Percentiles rank a stretch among this genome's conserved stretches.
Conservation (phyloP, 2,329 filamentous ascomycete species). For the Colletotrichum lentis region DNA sequence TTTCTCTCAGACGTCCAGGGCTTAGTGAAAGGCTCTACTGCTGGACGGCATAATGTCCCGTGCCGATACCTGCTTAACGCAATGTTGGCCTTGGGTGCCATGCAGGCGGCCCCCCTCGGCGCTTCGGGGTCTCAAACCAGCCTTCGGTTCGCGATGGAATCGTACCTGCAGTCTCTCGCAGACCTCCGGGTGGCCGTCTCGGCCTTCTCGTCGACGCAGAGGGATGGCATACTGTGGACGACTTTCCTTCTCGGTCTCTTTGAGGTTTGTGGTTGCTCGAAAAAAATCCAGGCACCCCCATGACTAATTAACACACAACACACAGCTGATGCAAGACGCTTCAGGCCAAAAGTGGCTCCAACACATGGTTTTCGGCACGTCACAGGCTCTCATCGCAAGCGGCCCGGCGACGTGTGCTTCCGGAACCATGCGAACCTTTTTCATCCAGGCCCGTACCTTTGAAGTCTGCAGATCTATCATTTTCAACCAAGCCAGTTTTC, state of each 20-base stretch:
- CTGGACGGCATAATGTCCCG: slow-evolving; percentile 10
- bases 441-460: slow-evolving; percentile 44
- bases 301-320: slow-evolving; percentile 1
- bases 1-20: slow-evolving; percentile 41
- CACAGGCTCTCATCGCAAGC: slow-evolving; percentile 44
- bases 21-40: slow-evolving; percentile 37
- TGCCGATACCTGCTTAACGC: slow-evolving; percentile 41
- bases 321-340: slow-evolving; percentile 46
- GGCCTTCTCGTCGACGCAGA: slow-evolving; percentile 4
- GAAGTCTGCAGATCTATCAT: slow-evolving; percentile 47
- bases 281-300: background rate
- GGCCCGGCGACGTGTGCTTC: slow-evolving; percentile 42
- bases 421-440: slow-evolving; percentile 42
- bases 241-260: slow-evolving; percentile 48
- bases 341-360: slow-evolving; percentile 47
- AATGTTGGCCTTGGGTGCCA: slow-evolving; percentile 45
- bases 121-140: slow-evolving; percentile 6
- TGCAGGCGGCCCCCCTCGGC: slow-evolving; percentile 41
- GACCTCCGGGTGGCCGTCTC: slow-evolving; percentile 40
- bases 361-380: slow-evolving; percentile 48
- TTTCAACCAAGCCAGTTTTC: slow-evolving; percentile 44
- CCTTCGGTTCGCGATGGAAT: slow-evolving; percentile 37
- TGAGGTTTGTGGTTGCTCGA: slow-evolving; percentile 42
- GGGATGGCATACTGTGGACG: slow-evolving; percentile 43
- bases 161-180: slow-evolving; percentile 43